phyloP scores from a whole-genome alignment of 1,284 basidiomycete species.

The Cerrena zonata region DNA sequence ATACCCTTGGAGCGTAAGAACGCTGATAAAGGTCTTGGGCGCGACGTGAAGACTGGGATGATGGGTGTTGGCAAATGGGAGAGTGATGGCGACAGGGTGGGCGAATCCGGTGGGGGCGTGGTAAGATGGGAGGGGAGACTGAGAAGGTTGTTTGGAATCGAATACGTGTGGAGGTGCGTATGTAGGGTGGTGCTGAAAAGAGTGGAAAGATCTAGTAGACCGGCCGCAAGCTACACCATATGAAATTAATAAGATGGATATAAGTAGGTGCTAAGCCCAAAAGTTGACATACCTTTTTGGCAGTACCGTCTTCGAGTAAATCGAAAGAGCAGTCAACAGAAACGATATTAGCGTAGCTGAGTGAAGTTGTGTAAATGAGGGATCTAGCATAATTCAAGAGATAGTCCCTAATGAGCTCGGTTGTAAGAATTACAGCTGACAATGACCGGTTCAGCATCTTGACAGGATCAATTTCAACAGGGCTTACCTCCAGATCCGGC shows the following conservation, averaged over 20 bases:
- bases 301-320: conserved; percentile 64
- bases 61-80: conserved; percentile 56
- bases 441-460: neutral
- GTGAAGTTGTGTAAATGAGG: conserved; percentile 83
- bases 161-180: conserved; percentile 24
- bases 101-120: conserved; percentile 16
- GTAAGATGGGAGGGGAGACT: conserved; percentile 31
- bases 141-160: conserved; percentile 38
- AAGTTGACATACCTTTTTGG: conserved; percentile 40
- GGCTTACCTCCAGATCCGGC: conserved; percentile 77
- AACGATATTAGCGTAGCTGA: conserved; percentile 70
- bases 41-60: conserved; percentile 75
- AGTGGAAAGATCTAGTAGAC: conserved; percentile 35
- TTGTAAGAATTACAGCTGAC: conserved; percentile 77
- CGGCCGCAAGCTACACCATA: conserved; percentile 42
- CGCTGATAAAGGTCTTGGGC: conserved; percentile 66
- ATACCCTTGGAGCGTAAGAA: conserved; percentile 56
- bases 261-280: conserved; percentile 12
- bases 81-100: conserved; percentile 9
- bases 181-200: conserved; percentile 36
- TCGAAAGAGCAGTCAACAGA: conserved; percentile 76
- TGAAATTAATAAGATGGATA: conserved; percentile 23
- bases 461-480: conserved; percentile 9
- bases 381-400: conserved; percentile 90
- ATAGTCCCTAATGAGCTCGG: conserved; percentile 71